Conservation (phyloP, 163 green algal species). For the Scenedesmus sp. region DNA sequence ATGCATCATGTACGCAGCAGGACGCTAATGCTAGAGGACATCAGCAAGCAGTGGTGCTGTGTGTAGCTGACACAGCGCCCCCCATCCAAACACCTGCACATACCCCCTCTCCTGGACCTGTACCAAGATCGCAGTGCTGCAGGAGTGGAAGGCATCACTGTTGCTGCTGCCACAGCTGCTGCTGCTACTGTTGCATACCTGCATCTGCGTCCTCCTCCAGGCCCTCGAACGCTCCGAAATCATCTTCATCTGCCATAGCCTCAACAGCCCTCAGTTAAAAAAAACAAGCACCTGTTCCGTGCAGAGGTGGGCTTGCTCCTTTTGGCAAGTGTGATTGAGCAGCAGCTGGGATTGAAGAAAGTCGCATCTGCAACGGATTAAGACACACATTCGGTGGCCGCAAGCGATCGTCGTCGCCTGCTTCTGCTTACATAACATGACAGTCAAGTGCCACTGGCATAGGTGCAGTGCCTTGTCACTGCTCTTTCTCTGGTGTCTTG, state of each 20-base stretch:
- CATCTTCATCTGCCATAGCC: slow-evolving; percentile 38
- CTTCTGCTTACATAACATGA: neutral
- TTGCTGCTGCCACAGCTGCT: neutral
- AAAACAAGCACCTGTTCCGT: neutral
- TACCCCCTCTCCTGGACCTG: neutral
- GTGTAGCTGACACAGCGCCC: neutral
- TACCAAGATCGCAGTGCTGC: neutral
- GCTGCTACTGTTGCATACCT: neutral
- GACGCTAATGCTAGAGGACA: neutral
- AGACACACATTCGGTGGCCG: too few species aligned
- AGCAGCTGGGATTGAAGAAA: neutral
- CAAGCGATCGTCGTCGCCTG: neutral
- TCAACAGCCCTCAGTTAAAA: too few species aligned
- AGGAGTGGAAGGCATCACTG: neutral
- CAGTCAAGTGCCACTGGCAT: neutral
- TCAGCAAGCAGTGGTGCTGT: neutral
- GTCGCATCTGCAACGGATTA: too few species aligned
- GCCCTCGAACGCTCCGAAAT: slow-evolving; percentile 37
- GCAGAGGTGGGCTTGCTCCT: neutral
- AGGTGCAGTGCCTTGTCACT: neutral
- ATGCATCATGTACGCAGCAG: neutral
- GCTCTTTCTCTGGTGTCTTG: neutral
- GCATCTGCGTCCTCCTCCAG: slow-evolving; percentile 27
- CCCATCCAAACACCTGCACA: neutral
- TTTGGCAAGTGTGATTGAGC: neutral